These are phyloP conservation scores for Pinus albicaulis DNA, from an alignment of 75 land plant genomes.

Conservation along the genomic window DNA sequence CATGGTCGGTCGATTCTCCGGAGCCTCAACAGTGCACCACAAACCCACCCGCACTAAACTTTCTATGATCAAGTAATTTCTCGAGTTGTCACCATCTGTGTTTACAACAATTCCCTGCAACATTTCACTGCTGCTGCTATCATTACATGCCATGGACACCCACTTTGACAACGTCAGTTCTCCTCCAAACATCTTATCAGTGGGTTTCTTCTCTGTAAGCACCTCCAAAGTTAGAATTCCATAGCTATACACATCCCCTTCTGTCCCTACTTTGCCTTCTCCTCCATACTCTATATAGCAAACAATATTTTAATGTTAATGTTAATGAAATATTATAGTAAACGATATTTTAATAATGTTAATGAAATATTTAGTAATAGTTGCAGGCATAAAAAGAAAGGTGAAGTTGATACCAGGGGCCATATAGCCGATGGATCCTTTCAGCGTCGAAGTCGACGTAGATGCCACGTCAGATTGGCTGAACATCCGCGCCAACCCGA, in stretches of 20 bases:
- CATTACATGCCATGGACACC: neutral
- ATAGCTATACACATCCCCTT: slow-evolving; percentile 30
- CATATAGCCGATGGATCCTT: slow-evolving; percentile 58
- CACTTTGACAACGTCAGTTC: neutral
- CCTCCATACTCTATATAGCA: slow-evolving; percentile 16
- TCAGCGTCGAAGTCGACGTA: slow-evolving; percentile 20
- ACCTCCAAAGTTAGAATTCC: slow-evolving; percentile 22
- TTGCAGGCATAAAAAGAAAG: neutral
- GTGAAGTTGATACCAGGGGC: slow-evolving; percentile 50
- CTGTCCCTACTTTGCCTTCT: neutral
- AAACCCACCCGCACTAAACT: neutral
- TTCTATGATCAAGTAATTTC: neutral
- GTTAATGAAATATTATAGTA: no score
- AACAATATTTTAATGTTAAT: no score
- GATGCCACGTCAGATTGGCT: slow-evolving; percentile 20
- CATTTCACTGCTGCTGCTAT: no score
- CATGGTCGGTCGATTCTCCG: slow-evolving; percentile 1
- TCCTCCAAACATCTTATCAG: neutral
- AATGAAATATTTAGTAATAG: neutral
- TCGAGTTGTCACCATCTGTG: neutral
- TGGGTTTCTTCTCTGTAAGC: slow-evolving; percentile 13
- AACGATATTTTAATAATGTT: no score
- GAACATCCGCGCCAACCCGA: slow-evolving; percentile 52
- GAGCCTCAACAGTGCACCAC: neutral
- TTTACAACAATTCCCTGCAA: neutral